Evolutionary conservation across 1,139 yeast genomes (phyloP).

Genomic region (Scheffersomyces insectosa): DNA sequence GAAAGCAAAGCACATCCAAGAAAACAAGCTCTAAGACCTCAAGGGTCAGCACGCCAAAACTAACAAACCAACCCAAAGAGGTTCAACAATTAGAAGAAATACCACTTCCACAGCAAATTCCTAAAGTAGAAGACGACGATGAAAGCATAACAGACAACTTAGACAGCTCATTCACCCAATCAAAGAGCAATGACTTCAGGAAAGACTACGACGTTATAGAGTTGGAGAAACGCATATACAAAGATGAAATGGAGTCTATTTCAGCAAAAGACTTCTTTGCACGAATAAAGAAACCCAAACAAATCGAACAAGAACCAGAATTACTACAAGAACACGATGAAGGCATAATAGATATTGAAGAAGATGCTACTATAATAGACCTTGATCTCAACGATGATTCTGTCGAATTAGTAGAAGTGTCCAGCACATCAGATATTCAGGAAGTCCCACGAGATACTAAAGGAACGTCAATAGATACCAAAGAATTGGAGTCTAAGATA

Average conservation of each 20-base stretch:
- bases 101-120: too few relatives aligned
- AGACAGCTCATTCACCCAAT: conserved; percentile 19
- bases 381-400: neutral
- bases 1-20: conserved; percentile 8
- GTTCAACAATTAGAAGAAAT: neutral
- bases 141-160: conserved; percentile 7
- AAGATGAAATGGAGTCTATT: conserved; percentile 20
- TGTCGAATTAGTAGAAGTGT: neutral
- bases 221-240: conserved; percentile 34
- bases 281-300: conserved; percentile 13
- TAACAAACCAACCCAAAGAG: conserved; percentile 1
- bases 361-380: conserved; percentile 1
- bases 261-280: conserved; percentile 35
- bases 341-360: conserved; percentile 2
- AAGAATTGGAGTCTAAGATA: conserved; percentile 18
- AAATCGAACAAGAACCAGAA: neutral
- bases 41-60: conserved; percentile 2
- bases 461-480: neutral
- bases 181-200: conserved; percentile 12
- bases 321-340: neutral
- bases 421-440: neutral
- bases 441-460: neutral
- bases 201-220: conserved; percentile 26
- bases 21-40: neutral
- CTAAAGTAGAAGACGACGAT: conserved; percentile 3